Evolutionary conservation across 208 protist genomes (phyloP), one percentile per base, ranked within the genome.

Genomic region (Sergeia podlipaevii): DNA sequence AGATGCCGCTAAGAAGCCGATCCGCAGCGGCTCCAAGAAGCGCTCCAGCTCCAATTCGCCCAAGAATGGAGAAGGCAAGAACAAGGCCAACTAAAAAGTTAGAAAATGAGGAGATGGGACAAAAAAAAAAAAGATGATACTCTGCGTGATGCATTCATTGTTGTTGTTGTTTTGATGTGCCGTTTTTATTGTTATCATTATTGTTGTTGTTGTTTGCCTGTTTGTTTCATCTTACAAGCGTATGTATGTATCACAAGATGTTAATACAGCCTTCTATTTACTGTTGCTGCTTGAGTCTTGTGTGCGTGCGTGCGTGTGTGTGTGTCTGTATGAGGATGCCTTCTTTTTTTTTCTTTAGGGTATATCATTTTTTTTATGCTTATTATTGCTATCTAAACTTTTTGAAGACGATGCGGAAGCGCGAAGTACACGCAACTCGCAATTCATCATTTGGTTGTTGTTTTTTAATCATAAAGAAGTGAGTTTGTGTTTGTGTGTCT

Each of bases 321-420:
- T 54, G 29, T 38, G 48, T 30, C 13, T 49, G 44, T 49, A 7
- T 49, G 11, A 34, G 7, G 44, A 29, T 26, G 23, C 33, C 30
- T 15, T 54, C 5, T 32, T 15, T 63, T 23, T 47, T 4, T 42
- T 27, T 47, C 2, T 48, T 58, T 52, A 37, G 38, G 8, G 42
- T 50, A 32, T 36, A 26, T 68, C 58, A 54, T 45, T 48, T 44
- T 63, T 47, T 55, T 57, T 57, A 44, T 50, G 4, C n/a, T 65
- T 39, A 60, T 41, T 27, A 11, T 63, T 34, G 13, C n/a, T 11
- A 28, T 23, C 36, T 46, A 46, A 46, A n/a, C 10, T n/a, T 24
- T 6, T 29, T 24, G 28, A 24, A 46, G 41, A 46, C 21, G 13
- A 46, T 5, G 28, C 10, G 8, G 41, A 46, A 46, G 13, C 13